Evolutionary conservation across 495 filamentous ascomycete genomes (phyloP).

Genomic region (Alectoria sarmentosa): DNA sequence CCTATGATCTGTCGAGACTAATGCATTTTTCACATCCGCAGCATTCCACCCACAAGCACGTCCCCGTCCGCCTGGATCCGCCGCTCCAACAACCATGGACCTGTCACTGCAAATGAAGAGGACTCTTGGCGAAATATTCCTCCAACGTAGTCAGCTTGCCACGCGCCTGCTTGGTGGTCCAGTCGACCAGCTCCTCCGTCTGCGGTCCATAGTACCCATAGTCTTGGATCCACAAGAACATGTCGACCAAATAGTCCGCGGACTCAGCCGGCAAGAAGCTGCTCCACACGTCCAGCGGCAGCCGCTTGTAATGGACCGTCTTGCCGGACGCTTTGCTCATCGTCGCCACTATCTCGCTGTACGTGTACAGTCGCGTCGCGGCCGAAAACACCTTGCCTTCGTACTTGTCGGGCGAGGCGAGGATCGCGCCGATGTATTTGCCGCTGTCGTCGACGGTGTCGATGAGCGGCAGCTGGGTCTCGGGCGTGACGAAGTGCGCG

Average conservation of each 20-base stretch:
- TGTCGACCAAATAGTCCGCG: constrained; percentile 32
- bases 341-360: constrained; percentile 33
- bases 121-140: constrained; percentile 33
- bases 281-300: constrained; percentile 35
- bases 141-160: constrained; percentile 41
- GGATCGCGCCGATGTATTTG: constrained; percentile 46
- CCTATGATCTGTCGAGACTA: no score
- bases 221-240: constrained; percentile 34
- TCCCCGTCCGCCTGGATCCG: no score
- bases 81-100: no score
- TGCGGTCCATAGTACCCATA: constrained; percentile 43
- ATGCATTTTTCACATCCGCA: no score
- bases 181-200: constrained; percentile 35
- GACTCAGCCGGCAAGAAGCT: constrained; percentile 27
- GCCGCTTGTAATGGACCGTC: constrained; percentile 39
- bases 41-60: no score
- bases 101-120: constrained; percentile 22
- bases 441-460: constrained; percentile 39
- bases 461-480: constrained; percentile 37
- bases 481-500: constrained; percentile 23
- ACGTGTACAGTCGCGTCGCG: constrained; percentile 34
- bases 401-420: constrained; percentile 46
- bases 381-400: constrained; percentile 39
- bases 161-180: constrained; percentile 33
- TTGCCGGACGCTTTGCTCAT: constrained; percentile 41